Base-by-base conservation (phyloP, 192 early-diverging fungal species). In the Dissophora ornata region DNA sequence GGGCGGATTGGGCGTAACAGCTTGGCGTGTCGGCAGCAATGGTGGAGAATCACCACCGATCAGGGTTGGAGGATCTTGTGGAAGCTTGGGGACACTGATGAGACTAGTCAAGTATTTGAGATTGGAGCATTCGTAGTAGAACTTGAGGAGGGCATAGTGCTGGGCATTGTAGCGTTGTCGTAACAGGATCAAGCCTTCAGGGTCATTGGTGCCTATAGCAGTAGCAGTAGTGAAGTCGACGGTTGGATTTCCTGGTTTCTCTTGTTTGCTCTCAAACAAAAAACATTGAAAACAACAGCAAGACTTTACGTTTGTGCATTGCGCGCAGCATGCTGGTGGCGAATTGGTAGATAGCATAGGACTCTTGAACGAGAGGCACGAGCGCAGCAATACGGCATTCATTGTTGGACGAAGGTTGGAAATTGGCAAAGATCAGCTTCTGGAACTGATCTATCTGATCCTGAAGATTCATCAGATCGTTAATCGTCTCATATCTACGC, bases 331-430 rank as follows among this genome's bases (percentile, higher is more conserved):
- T 99, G 78, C 86, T 93, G 22, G 94, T 94, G 30, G 94, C 84
- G 79, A 99, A 99, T 71, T 94, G 91, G 83, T 99, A 99, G 57
- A 99, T 97, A 11, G 90, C 94, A 65, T 97, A 90, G 59, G 87
- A 91, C 69, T 99, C 97, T 62, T 99, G 96, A 2, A 99, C 94
- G 45, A 99, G 82, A 18, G 97, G 97, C 33, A 99, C 95, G 22
- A 99, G 88, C 15, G 96, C 91, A 15, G 96, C 89, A 71, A 99
- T 96, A 25, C 95, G 91, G 71, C 94, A 96, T 80, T 99, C 96
- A 73, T 97, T 97, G 81, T 93, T 94, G 50, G 90, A 89, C 9
- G 84, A 85, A 16, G 86, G 83, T 32, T 90, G 87, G 81, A 99
- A 94, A 67, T 91, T 89, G 34, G 75, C 81, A 74, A 99, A 95